A percentile compares a stretch with the other conserved stretches of the same genome.
Conservation (phyloP, 306 rosid species). For the Carpinus viminea region DNA sequence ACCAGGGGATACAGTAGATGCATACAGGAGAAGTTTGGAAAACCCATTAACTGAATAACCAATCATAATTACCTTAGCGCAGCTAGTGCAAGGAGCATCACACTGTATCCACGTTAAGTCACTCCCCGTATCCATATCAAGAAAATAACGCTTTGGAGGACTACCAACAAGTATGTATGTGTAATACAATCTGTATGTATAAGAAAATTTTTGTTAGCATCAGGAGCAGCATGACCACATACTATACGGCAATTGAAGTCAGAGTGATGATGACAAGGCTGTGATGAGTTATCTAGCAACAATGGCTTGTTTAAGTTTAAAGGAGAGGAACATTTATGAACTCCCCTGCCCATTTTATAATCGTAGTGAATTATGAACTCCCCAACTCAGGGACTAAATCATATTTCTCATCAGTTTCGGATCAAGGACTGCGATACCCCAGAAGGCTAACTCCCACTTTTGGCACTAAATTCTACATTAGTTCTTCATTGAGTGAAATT, state of each 20-base stretch:
- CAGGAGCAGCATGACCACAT: background rate
- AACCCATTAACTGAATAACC: background rate
- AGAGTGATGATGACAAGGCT: constrained; percentile 6
- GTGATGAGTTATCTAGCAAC: constrained; percentile 20
- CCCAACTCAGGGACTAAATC: background rate
- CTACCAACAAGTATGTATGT: constrained; percentile 61
- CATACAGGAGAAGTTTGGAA: constrained; percentile 13
- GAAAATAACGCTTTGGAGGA: constrained; percentile 73
- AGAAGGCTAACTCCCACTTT: too few relatives aligned
- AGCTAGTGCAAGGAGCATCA: constrained; percentile 83
- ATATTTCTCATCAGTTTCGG: background rate
- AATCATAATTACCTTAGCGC: constrained; percentile 63
- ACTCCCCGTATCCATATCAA: constrained; percentile 86
- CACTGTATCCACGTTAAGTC: constrained; percentile 89
- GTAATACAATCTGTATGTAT: constrained; percentile 60
- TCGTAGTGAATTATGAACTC: background rate
- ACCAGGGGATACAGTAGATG: background rate
- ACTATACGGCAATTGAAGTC: background rate
- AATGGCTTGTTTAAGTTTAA: background rate
- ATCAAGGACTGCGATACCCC: background rate
- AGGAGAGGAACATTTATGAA: background rate
- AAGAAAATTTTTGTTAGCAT: constrained; percentile 11
- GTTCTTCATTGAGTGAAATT: too few relatives aligned
- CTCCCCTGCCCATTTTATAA: constrained; percentile 3
- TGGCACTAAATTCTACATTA: too few relatives aligned